Percentiles rank a stretch among this genome's conserved stretches.
phyloP scores from a whole-genome alignment of 2,329 filamentous ascomycete genomes.

The Fusarium illudens region DNA sequence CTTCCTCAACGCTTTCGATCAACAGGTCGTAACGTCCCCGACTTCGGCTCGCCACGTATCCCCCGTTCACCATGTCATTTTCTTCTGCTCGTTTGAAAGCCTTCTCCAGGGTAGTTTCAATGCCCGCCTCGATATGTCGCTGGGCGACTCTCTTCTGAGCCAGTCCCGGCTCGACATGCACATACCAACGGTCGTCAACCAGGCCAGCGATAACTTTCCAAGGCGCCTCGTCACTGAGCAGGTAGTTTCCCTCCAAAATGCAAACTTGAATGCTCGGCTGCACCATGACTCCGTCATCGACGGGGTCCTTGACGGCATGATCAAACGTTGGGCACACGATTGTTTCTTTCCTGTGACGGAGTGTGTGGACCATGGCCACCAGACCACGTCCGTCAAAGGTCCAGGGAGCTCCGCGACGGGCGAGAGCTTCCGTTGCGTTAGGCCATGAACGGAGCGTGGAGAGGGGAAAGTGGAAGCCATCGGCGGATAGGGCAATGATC shows the following conservation, averaged over 20 bases:
- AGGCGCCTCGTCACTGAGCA: slow-evolving; percentile 43
- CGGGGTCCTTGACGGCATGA: slow-evolving; percentile 78
- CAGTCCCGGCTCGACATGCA: slow-evolving; percentile 49
- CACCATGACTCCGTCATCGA: slow-evolving; percentile 70
- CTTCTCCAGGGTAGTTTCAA: slow-evolving; percentile 65
- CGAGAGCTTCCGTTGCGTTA: slow-evolving; percentile 43
- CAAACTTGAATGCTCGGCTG: slow-evolving; percentile 65
- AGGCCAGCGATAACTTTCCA: slow-evolving; percentile 47
- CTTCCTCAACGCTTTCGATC: slow-evolving; percentile 41
- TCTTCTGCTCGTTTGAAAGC: slow-evolving; percentile 74
- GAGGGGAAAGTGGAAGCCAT: slow-evolving; percentile 44
- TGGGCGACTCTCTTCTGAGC: slow-evolving; percentile 50
- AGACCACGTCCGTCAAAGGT: slow-evolving; percentile 44
- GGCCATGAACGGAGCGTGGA: slow-evolving; percentile 41
- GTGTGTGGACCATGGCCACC: slow-evolving; percentile 28
- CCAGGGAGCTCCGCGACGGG: slow-evolving; percentile 46
- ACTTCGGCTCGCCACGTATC: slow-evolving; percentile 67
- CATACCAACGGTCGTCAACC: slow-evolving; percentile 53
- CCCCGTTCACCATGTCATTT: slow-evolving; percentile 86
- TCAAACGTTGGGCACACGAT: slow-evolving; percentile 69
- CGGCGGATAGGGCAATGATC: slow-evolving; percentile 38
- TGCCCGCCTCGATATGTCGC: slow-evolving; percentile 51
- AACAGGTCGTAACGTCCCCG: slow-evolving; percentile 39
- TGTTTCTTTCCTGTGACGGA: slow-evolving; percentile 16
- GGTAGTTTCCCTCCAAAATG: slow-evolving; percentile 75